Conservation (phyloP, 768 basidiomycete genomes). For the Hygrocybe coccinea region DNA sequence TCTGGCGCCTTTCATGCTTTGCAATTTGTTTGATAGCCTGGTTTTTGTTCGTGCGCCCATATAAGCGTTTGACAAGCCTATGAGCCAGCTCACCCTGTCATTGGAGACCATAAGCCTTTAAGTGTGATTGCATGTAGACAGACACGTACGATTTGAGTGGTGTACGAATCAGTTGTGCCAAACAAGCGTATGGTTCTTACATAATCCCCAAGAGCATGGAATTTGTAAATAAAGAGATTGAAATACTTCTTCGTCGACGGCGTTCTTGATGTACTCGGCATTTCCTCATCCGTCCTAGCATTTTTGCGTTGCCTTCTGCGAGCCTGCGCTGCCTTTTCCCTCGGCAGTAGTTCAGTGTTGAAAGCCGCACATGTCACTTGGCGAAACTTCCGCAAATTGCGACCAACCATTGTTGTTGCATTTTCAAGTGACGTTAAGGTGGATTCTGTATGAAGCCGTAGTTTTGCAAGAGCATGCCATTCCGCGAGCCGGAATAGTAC, state of each 20-base stretch:
- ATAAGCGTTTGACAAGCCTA: slow-evolving; percentile 31
- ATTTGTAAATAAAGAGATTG: slow-evolving; percentile 27
- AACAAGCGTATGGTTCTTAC: slow-evolving; percentile 14
- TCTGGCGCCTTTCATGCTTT: slow-evolving; percentile 10
- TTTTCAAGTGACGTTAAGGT: slow-evolving; percentile 23
- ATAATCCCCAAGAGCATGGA: slow-evolving; percentile 29
- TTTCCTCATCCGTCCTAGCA: not conserved
- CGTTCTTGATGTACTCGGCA: too few relatives aligned
- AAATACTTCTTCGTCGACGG: slow-evolving; percentile 9
- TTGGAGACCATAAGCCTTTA: not conserved
- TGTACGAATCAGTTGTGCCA: slow-evolving; percentile 30
- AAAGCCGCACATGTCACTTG: slow-evolving; percentile 14
- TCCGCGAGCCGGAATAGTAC: slow-evolving; percentile 30
- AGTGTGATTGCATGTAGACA: not conserved
- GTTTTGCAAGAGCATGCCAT: slow-evolving; percentile 41
- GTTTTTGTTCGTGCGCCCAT: slow-evolving; percentile 31
- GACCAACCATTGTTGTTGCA: slow-evolving; percentile 26
- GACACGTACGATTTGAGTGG: slow-evolving; percentile 26
- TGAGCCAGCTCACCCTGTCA: slow-evolving; percentile 40
- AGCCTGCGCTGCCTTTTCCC: slow-evolving; percentile 20
- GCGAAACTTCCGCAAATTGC: slow-evolving; percentile 21
- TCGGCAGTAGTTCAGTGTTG: slow-evolving; percentile 21
- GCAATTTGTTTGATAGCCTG: slow-evolving; percentile 24
- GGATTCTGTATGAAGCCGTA: slow-evolving; percentile 35
- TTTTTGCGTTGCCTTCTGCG: slow-evolving; percentile 8